A percentile compares a stretch with the other conserved stretches of the same genome.
Conservation (phyloP, 179 eudicot species). For the Actinidia arguta region DNA sequence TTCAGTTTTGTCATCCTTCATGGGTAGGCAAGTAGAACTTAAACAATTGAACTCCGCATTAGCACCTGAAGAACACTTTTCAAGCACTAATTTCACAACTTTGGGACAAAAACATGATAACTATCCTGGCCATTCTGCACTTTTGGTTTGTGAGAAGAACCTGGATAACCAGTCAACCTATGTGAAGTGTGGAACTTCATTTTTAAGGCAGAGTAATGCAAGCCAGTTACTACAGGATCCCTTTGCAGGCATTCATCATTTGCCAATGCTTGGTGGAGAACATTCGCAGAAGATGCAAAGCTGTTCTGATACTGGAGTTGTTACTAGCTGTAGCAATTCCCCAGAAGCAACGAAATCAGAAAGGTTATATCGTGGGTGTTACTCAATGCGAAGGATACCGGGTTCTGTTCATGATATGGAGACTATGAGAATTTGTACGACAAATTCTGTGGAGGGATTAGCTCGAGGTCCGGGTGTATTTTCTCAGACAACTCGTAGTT, state of each 20-base stretch:
- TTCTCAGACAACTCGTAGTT: conserved; percentile 59
- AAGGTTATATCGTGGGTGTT: conserved; percentile 21
- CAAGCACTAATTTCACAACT: conserved; percentile 38
- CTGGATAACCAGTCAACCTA: conserved; percentile 29
- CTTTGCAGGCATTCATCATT: conserved; percentile 29
- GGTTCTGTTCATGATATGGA: conserved; percentile 42
- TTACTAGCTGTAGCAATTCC: conserved; percentile 24
- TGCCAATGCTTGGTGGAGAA: conserved; percentile 33
- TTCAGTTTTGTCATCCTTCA: conserved; percentile 20
- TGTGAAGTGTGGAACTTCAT: conserved; percentile 20
- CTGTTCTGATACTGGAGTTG: conserved; percentile 14
- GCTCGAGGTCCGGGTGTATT: conserved; percentile 47
- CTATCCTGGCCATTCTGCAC: conserved; percentile 35
- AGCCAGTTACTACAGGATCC: conserved; percentile 25
- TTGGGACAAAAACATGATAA: conserved; percentile 36
- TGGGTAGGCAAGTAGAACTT: background rate
- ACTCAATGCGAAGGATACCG: conserved; percentile 32
- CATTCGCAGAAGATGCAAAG: conserved; percentile 31
- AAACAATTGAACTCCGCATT: conserved; percentile 24
- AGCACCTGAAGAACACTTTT: conserved; percentile 30
- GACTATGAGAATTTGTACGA: conserved; percentile 54
- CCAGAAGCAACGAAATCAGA: conserved; percentile 27
- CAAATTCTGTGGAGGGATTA: conserved; percentile 40
- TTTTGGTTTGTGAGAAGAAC: conserved; percentile 39
- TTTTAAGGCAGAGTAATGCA: conserved; percentile 26